Evolutionary conservation across 306 rosid genomes (phyloP).

Genomic region (Alnus rubra): DNA sequence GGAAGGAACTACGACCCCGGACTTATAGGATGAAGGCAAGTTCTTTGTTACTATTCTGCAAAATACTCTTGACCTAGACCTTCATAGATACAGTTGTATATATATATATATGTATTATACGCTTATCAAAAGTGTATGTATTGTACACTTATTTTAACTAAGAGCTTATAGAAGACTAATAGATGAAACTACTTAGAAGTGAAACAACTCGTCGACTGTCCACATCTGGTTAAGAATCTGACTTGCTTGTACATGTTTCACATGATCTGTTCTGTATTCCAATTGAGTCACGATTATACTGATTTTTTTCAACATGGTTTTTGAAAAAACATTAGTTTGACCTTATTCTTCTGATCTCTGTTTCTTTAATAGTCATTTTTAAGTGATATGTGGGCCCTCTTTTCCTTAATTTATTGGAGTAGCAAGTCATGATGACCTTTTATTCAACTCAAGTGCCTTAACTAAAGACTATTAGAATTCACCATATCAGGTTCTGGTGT

Average conservation of each 20-base stretch:
- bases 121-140: no score
- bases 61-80: neutral
- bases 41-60: constrained; percentile 21
- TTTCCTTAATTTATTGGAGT: neutral
- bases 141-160: neutral
- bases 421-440: neutral
- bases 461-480: neutral
- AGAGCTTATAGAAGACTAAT: neutral
- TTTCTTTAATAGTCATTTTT: neutral
- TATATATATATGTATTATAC: neutral
- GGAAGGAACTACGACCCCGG: constrained; percentile 89
- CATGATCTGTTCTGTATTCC: neutral
- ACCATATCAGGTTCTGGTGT: neutral
- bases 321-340: neutral
- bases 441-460: neutral
- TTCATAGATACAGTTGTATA: constrained; percentile 8
- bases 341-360: constrained; percentile 5
- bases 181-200: neutral
- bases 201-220: neutral
- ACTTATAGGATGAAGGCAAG: constrained; percentile 83
- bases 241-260: neutral
- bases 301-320: neutral
- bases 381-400: neutral
- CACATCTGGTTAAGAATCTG: neutral
- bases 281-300: neutral